Evolutionary conservation across 1,139 yeast species (phyloP).

Genomic region (Geotrichum armillariae): DNA sequence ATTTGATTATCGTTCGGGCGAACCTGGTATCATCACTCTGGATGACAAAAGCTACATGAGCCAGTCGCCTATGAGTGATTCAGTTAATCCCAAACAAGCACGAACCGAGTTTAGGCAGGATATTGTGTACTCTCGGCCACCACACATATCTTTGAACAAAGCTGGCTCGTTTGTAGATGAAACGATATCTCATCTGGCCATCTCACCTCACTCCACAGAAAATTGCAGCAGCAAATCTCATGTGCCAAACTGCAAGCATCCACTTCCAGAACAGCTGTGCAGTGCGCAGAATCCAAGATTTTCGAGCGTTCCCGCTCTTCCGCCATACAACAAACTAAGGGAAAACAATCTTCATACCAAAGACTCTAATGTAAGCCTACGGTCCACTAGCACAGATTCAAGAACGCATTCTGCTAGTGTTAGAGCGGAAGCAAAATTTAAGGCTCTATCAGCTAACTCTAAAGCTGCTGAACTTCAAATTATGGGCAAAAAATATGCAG

Average conservation of each 20-base stretch:
- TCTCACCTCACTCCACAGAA: constrained; percentile 1
- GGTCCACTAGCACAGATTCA: too few relatives aligned
- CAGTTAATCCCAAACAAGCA: not conserved
- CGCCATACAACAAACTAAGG: not conserved
- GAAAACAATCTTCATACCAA: too few relatives aligned
- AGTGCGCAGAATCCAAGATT: not conserved
- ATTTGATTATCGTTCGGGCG: constrained; percentile 4
- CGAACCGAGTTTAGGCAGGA: not conserved
- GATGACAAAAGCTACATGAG: too few relatives aligned
- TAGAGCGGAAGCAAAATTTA: not conserved
- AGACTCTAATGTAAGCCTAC: too few relatives aligned
- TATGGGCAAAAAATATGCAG: not conserved
- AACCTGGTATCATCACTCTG: too few relatives aligned
- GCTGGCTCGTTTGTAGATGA: not conserved
- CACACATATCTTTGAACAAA: not conserved
- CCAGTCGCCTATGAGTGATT: not conserved
- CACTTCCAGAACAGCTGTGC: not conserved
- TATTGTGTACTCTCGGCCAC: not conserved
- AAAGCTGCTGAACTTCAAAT: not conserved
- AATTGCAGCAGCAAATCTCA: not conserved
- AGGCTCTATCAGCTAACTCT: too few relatives aligned
- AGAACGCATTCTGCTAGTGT: not conserved
- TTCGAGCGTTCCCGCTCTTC: not conserved
- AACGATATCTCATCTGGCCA: not conserved
- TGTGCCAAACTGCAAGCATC: not conserved